Evolutionary conservation across 306 rosid species (phyloP).

Genomic region (Corylus americana): DNA sequence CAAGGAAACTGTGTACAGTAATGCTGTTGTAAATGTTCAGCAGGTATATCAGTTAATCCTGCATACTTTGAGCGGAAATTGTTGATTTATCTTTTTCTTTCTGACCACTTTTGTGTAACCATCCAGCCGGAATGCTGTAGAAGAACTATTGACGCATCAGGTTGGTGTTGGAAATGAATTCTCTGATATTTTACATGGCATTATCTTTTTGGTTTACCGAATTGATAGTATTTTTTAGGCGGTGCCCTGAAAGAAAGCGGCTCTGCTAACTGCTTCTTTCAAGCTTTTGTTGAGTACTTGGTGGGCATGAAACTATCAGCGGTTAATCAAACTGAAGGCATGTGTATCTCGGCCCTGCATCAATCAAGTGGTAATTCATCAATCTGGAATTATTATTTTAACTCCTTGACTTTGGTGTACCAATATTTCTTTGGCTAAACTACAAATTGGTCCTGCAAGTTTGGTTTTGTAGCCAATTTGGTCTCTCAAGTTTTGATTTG

Average conservation of each 20-base stretch:
- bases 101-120: conserved; percentile 35
- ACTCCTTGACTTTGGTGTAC: background rate
- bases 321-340: conserved; percentile 48
- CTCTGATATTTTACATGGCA: conserved; percentile 16
- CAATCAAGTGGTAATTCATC: conserved; percentile 75
- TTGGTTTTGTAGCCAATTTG: background rate
- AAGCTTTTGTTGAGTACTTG: conserved; percentile 64
- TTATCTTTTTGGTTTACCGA: conserved; percentile 21
- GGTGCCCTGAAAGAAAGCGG: conserved; percentile 30
- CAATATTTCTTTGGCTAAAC: background rate
- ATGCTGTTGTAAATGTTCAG: conserved; percentile 21
- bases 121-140: conserved; percentile 48
- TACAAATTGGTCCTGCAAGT: background rate
- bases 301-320: conserved; percentile 78
- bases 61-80: conserved; percentile 17
- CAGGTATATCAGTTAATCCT: conserved; percentile 32
- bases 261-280: conserved; percentile 48
- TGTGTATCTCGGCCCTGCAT: conserved; percentile 63
- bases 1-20: conserved; percentile 36
- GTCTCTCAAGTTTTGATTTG: background rate
- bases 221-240: conserved; percentile 41
- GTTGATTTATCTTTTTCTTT: conserved; percentile 17
- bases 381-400: conserved; percentile 12
- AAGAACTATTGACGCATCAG: conserved; percentile 46
- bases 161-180: conserved; percentile 47